Conservation (phyloP, 768 basidiomycete genomes). For the Naganishia onofrii region DNA sequence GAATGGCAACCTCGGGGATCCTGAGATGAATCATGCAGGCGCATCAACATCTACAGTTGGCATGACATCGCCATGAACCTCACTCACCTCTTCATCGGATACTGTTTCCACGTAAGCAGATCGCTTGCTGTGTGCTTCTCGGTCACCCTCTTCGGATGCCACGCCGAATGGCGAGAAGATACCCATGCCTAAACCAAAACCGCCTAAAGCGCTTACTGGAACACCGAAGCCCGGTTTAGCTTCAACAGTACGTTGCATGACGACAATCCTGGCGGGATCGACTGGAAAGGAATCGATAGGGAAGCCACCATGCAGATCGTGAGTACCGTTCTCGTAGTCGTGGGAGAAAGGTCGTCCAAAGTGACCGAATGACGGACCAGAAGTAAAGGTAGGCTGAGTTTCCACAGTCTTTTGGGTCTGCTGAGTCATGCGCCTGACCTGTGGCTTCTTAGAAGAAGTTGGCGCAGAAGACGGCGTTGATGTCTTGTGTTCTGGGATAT, state of each 20-base stretch:
- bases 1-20: background rate
- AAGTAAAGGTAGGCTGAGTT: conserved; percentile 43
- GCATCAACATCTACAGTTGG: background rate
- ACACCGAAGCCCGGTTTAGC: conserved; percentile 24
- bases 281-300: conserved; percentile 5
- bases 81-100: conserved; percentile 43
- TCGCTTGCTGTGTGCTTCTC: conserved; percentile 12
- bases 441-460: background rate
- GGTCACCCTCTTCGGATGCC: conserved; percentile 10
- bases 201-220: conserved; percentile 24
- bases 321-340: conserved; percentile 24
- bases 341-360: conserved; percentile 49
- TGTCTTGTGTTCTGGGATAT: background rate
- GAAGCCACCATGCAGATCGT: background rate
- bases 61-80: no score
- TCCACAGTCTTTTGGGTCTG: conserved; percentile 17
- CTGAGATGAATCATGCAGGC: background rate
- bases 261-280: conserved; percentile 27
- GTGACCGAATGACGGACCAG: conserved; percentile 49
- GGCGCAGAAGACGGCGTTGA: background rate
- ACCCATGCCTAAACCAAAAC: conserved; percentile 23
- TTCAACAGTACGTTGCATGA: conserved; percentile 32
- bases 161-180: conserved; percentile 14
- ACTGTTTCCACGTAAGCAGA: conserved; percentile 51
- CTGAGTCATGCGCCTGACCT: background rate